These are phyloP conservation scores for Candida coquimbonensis DNA, from an alignment of 805 yeast species.

Conservation along the genomic window DNA sequence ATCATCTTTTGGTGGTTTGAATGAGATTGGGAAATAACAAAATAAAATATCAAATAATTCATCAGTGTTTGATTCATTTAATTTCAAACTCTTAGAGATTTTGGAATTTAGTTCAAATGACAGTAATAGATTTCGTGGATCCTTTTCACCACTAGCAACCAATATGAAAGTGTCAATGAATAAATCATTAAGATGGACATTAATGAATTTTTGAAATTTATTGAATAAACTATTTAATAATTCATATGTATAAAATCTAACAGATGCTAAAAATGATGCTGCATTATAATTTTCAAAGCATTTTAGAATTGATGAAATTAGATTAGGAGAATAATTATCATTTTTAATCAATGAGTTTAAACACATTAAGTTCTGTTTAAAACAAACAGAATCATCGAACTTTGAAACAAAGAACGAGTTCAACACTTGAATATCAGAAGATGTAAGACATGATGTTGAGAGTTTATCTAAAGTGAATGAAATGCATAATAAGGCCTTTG, in stretches of 20 bases:
- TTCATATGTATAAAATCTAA: slow-evolving; percentile 53
- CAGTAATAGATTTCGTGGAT: slow-evolving; percentile 75
- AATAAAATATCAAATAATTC: slow-evolving; percentile 83
- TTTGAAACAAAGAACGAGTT: slow-evolving; percentile 55
- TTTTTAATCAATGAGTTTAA: slow-evolving; percentile 43
- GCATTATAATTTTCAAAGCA: slow-evolving; percentile 43
- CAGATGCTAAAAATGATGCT: slow-evolving; percentile 49
- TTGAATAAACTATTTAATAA: slow-evolving; percentile 34
- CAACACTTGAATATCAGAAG: slow-evolving; percentile 33
- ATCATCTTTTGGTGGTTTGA: slow-evolving; percentile 86
- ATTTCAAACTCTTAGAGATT: slow-evolving; percentile 36
- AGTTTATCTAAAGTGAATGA: slow-evolving; percentile 30
- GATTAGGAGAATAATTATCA: slow-evolving; percentile 38
- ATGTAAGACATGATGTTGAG: slow-evolving; percentile 24
- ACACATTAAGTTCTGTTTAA: slow-evolving; percentile 47
- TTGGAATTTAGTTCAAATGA: slow-evolving; percentile 53
- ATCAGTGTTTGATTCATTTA: slow-evolving; percentile 37
- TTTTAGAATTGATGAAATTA: slow-evolving; percentile 31
- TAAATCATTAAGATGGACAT: slow-evolving; percentile 25
- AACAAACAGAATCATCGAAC: slow-evolving; percentile 54
- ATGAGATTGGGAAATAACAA: slow-evolving; percentile 95
- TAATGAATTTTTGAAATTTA: slow-evolving; percentile 21
- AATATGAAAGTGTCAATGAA: slow-evolving; percentile 55
- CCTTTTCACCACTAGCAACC: slow-evolving; percentile 83
- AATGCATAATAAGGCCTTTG: slow-evolving; percentile 40